Evolutionary conservation across 1,139 yeast genomes (phyloP), one percentile per base, ranked within the genome.

Genomic region (Hansenula anomala): DNA sequence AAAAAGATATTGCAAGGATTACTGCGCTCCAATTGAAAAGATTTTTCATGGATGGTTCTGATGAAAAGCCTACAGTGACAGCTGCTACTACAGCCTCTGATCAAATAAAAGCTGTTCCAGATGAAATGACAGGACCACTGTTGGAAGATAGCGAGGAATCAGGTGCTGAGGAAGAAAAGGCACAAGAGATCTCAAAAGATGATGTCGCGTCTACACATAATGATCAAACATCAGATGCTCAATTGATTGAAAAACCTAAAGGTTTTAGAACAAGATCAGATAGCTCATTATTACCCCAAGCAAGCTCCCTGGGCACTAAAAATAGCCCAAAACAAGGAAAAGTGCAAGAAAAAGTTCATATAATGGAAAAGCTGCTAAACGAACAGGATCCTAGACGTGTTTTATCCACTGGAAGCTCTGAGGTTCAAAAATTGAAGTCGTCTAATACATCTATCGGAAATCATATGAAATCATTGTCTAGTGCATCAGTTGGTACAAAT

Each of bases 1-100:
- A 94, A 59, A 87, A 84, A 55, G 98, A 94, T 69, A 86, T 94
- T 48, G 83, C 96, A 9, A 72, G 89, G 45, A 85, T 92, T 34
- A 90, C 98, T 3, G 87, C 96, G 13, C 83, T 83, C 49, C 98
- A 92, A 56, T 67, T 94, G 54, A 78, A 81, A 44, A 86, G 80
- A 50, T 72, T 89, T 40, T 80, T 92, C 52, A 61, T 76, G 51
- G 88, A 68, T 37, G 61, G 66, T 23, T 61, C 59, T 30, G 61
- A 52, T 18, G 61, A 58, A 23, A 58, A 56, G 40, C 54, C 45
- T 9, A 4, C 19, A 4, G 15, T 4, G 3, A 3, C 24, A 2
- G 20, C 10, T 11, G 3, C 22, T 4, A 32, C 13, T n/a, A n/a
- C n/a, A n/a, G n/a, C n/a, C n/a, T n/a, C n/a, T n/a, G n/a, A n/a